Percentiles rank a stretch among this genome's conserved stretches.
phyloP scores from a whole-genome alignment of 805 yeast species.

The Kodamaea leandrae region DNA sequence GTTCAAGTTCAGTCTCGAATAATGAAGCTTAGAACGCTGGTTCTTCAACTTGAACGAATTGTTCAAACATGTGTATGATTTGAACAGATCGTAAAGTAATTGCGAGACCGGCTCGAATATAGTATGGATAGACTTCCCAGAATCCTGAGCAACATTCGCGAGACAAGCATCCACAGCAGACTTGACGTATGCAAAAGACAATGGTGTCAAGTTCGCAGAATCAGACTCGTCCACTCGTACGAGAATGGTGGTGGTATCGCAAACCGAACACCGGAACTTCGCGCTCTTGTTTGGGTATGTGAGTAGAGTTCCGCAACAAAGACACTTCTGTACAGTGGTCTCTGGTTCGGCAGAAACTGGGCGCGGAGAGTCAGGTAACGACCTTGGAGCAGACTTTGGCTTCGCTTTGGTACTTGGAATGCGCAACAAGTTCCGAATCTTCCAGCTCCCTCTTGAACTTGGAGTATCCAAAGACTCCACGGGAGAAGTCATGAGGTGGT shows the following conservation, averaged over 20 bases:
- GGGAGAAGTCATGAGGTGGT: too few species aligned
- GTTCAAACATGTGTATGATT: conserved; percentile 47
- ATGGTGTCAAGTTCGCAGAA: conserved; percentile 21
- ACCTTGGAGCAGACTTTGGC: neutral
- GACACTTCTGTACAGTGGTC: conserved; percentile 27
- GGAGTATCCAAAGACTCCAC: neutral
- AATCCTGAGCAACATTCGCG: conserved; percentile 14
- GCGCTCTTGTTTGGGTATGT: conserved; percentile 25
- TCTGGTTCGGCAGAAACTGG: conserved; percentile 7
- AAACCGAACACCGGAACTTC: conserved; percentile 60
- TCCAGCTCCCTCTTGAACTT: neutral
- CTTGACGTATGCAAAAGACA: conserved; percentile 34
- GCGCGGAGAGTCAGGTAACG: neutral
- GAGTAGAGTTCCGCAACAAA: conserved; percentile 38
- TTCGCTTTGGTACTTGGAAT: neutral
- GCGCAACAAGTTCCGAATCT: conserved; percentile 4
- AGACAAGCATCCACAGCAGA: conserved; percentile 35
- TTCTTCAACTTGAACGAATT: conserved; percentile 48
- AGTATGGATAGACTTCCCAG: conserved; percentile 25
- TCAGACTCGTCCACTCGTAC: conserved; percentile 24
- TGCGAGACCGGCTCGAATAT: conserved; percentile 51
- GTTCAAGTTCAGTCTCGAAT: conserved; percentile 49
- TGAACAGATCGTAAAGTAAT: conserved; percentile 47
- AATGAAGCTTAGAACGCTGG: conserved; percentile 32
- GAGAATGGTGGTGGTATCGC: conserved; percentile 48